Conservation (phyloP, 805 yeast species). For the Wickerhamiella sorbophila region DNA sequence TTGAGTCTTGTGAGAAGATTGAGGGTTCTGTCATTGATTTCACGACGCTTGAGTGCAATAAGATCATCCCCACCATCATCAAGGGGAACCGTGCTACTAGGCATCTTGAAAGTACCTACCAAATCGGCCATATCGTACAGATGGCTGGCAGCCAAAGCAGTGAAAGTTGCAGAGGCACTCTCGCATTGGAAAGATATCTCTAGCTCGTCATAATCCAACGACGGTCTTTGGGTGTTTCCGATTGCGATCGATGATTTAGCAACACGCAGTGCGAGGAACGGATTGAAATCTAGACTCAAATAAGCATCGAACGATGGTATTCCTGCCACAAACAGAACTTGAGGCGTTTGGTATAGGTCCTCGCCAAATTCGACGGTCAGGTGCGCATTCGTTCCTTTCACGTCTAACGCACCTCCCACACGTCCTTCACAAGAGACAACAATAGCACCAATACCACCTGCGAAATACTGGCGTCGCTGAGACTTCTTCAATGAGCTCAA, state of each 20-base stretch:
- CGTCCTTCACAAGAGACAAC: conserved; percentile 55
- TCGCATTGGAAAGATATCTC: conserved; percentile 25
- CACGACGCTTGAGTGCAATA: neutral
- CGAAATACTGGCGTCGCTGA: conserved; percentile 57
- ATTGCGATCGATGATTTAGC: conserved; percentile 37
- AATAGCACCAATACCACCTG: conserved; percentile 42
- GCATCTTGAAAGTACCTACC: neutral
- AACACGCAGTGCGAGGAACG: conserved; percentile 53
- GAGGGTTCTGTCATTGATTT: neutral
- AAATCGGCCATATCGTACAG: conserved; percentile 55
- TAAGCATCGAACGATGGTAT: conserved; percentile 43
- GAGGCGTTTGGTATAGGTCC: conserved; percentile 30
- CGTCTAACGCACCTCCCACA: conserved; percentile 51
- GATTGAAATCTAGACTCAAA: conserved; percentile 71
- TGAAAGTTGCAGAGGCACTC: conserved; percentile 46
- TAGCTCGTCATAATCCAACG: conserved; percentile 43
- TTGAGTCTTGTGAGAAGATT: neutral
- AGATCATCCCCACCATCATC: neutral
- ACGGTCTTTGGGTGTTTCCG: conserved; percentile 39
- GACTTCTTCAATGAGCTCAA: conserved; percentile 49
- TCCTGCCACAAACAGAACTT: conserved; percentile 47
- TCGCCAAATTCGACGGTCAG: conserved; percentile 62
- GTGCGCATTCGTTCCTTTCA: conserved; percentile 38
- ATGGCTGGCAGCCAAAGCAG: conserved; percentile 78
- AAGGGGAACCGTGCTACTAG: neutral